Evolutionary conservation across 345 rosid species (phyloP).

Genomic region (Salix brachista): DNA sequence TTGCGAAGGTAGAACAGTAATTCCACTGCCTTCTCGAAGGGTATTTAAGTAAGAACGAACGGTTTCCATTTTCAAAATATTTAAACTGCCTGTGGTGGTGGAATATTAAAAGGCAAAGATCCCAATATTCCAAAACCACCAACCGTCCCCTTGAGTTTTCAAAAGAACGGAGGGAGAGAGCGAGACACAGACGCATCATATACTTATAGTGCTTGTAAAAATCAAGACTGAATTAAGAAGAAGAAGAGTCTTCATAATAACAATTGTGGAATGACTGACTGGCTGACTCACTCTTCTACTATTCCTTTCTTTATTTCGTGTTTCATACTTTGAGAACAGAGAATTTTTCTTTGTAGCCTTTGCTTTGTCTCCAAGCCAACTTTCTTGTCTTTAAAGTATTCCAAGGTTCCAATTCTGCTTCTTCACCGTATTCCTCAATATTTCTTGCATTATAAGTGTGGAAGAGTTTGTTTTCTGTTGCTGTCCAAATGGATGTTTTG

Average conservation of each 20-base stretch:
- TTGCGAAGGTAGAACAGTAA: background rate
- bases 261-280: too few relatives aligned
- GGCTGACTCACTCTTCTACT: background rate
- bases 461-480: too few relatives aligned
- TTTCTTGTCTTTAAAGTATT: constrained; percentile 7
- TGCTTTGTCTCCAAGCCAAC: constrained; percentile 62
- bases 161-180: background rate
- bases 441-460: too few relatives aligned
- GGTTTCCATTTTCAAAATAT: background rate
- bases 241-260: too few relatives aligned
- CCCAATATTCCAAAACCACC: constrained; percentile 1
- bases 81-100: background rate
- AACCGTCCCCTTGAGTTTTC: too few relatives aligned
- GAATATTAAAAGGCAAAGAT: background rate
- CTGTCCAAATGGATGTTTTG: too few relatives aligned
- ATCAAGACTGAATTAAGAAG: too few relatives aligned
- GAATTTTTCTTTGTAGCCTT: constrained; percentile 22
- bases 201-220: too few relatives aligned
- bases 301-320: background rate
- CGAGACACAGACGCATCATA: too few relatives aligned
- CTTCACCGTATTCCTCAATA: too few relatives aligned
- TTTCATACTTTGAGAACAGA: background rate
- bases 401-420: background rate
- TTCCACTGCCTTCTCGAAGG: background rate
- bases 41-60: background rate